A percentile compares a stretch with the other conserved stretches of the same genome.
Evolutionary conservation across 805 yeast species (phyloP).

Genomic region (Yamadazyma philogaea): DNA sequence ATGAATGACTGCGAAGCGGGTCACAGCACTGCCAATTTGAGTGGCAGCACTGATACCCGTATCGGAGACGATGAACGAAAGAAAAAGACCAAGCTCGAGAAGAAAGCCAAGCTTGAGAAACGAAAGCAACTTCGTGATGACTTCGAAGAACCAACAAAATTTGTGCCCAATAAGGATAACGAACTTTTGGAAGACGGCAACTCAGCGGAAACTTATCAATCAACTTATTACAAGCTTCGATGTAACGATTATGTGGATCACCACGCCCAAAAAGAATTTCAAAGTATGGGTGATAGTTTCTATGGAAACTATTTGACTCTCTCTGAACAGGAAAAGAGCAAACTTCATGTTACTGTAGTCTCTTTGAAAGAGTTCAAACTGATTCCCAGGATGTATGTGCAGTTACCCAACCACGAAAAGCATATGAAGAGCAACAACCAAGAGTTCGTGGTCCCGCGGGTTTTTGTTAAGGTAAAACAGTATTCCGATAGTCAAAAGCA

Average conservation of each 20-base stretch:
- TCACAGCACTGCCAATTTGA: too few species aligned
- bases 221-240: slow-evolving; percentile 48
- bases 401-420: slow-evolving; percentile 33
- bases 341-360: slow-evolving; percentile 19
- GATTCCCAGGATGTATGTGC: slow-evolving; percentile 28
- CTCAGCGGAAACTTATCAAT: slow-evolving; percentile 47
- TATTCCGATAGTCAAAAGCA: slow-evolving; percentile 57
- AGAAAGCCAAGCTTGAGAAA: slow-evolving; percentile 5
- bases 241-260: slow-evolving; percentile 45
- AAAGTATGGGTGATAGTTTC: slow-evolving; percentile 21
- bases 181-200: slow-evolving; percentile 39
- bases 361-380: slow-evolving; percentile 24
- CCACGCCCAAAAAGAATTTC: slow-evolving; percentile 23
- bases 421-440: slow-evolving; percentile 29
- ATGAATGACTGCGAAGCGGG: too few species aligned
- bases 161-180: slow-evolving; percentile 42
- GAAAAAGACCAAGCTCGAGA: slow-evolving; percentile 15
- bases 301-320: slow-evolving; percentile 7
- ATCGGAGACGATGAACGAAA: slow-evolving; percentile 18
- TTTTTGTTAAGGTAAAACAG: slow-evolving; percentile 49
- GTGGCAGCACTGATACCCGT: not conserved
- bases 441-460: slow-evolving; percentile 21
- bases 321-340: slow-evolving; percentile 1
- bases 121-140: slow-evolving; percentile 16
- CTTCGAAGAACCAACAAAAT: slow-evolving; percentile 8